These are phyloP conservation scores for Hypocreales sp. DNA, from an alignment of 2,329 filamentous ascomycete genomes.

Conservation along the genomic window DNA sequence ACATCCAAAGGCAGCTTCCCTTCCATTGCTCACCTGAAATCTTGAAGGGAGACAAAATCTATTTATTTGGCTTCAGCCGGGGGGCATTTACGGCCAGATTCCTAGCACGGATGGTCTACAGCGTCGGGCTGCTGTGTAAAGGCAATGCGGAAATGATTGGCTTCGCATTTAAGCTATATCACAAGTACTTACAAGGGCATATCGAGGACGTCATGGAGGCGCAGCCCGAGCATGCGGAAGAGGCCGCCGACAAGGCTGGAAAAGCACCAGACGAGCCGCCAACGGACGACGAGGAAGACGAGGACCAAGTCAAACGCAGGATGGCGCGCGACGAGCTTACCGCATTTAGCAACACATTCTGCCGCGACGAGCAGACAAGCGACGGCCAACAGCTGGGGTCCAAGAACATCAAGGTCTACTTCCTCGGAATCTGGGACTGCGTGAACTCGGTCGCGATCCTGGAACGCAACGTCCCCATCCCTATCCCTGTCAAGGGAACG, in stretches of 20 bases:
- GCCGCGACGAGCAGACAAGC: constrained; percentile 17
- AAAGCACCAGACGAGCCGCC: not conserved
- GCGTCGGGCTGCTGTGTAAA: constrained; percentile 30
- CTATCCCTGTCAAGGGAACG: constrained; percentile 21
- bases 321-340: constrained; percentile 19
- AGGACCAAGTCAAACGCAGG: too few relatives aligned
- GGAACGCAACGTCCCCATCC: constrained; percentile 20
- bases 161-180: constrained; percentile 30
- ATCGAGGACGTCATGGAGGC: constrained; percentile 15
- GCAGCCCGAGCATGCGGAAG: constrained; percentile 3
- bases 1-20: too few relatives aligned
- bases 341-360: constrained; percentile 32
- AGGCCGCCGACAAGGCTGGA: not conserved
- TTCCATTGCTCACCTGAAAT: too few relatives aligned
- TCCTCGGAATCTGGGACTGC: constrained; percentile 40
- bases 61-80: constrained; percentile 37
- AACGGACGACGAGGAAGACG: too few relatives aligned
- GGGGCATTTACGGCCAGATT: constrained; percentile 38
- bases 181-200: constrained; percentile 23
- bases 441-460: constrained; percentile 33
- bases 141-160: constrained; percentile 38
- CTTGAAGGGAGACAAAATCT: constrained; percentile 34
- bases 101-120: constrained; percentile 33
- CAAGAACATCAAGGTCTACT: constrained; percentile 30
- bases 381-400: constrained; percentile 2